Evolutionary conservation across 2,329 filamentous ascomycete species (phyloP).

Genomic region (Didymella lethalis): DNA sequence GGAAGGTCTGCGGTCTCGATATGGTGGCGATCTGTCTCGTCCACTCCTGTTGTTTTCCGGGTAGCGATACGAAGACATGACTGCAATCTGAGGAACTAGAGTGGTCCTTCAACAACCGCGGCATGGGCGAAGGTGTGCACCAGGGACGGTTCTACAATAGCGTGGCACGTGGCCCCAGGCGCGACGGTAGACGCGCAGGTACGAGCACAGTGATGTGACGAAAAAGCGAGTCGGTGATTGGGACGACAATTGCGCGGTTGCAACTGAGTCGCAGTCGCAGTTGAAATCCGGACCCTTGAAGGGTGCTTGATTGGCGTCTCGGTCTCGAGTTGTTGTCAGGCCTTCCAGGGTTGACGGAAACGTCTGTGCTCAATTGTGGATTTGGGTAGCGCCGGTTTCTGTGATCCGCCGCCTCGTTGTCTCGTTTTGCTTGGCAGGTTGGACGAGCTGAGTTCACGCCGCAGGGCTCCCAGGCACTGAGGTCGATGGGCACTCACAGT

Average conservation of each 20-base stretch:
- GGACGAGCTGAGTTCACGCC: slow-evolving; percentile 41
- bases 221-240: background rate
- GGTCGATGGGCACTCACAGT: slow-evolving; percentile 19
- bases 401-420: slow-evolving; percentile 13
- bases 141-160: background rate
- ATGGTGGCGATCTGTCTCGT: slow-evolving; percentile 59
- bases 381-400: slow-evolving; percentile 28
- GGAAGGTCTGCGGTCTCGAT: slow-evolving; percentile 72
- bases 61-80: slow-evolving; percentile 49
- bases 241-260: background rate
- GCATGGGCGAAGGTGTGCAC: slow-evolving; percentile 11
- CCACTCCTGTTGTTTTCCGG: slow-evolving; percentile 49
- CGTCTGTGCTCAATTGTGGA: slow-evolving; percentile 23
- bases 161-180: slow-evolving; percentile 2
- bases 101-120: slow-evolving; percentile 3
- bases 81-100: slow-evolving; percentile 10
- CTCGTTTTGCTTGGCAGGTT: slow-evolving; percentile 27
- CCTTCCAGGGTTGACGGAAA: slow-evolving; percentile 11
- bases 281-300: background rate
- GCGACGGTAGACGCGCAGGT: background rate
- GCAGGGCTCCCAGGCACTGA: slow-evolving; percentile 25
- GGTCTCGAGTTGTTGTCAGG: slow-evolving; percentile 3
- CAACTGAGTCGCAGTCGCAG: background rate
- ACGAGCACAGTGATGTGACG: background rate
- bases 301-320: background rate